These are phyloP conservation scores for Flaveria sonorensis DNA, from an alignment of 129 eudicot species.

Conservation along the genomic window DNA sequence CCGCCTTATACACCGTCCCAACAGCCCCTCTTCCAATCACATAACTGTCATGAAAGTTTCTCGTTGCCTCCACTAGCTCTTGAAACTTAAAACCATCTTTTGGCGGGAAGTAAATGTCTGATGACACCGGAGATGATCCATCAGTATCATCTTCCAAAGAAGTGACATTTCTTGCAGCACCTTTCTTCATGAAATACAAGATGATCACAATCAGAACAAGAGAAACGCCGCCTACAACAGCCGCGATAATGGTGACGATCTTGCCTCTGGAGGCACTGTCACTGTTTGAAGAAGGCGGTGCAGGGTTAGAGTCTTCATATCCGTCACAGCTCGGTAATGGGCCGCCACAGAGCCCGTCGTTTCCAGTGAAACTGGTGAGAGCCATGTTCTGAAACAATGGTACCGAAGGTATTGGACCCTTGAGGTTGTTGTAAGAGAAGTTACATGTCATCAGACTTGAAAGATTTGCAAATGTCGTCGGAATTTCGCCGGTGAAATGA, in stretches of 20 bases:
- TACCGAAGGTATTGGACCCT: conserved; percentile 71
- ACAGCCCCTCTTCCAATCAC: conserved; percentile 89
- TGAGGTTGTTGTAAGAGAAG: conserved; percentile 73
- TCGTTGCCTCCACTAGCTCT: conserved; percentile 79
- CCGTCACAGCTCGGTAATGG: conserved; percentile 60
- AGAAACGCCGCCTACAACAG: conserved; percentile 73
- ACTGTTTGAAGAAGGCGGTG: conserved; percentile 38
- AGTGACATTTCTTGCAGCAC: conserved; percentile 40
- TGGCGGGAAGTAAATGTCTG: conserved; percentile 88
- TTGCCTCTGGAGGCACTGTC: conserved; percentile 43
- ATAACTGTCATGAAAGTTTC: conserved; percentile 70
- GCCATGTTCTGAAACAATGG: conserved; percentile 75
- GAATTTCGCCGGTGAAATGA: conserved; percentile 76
- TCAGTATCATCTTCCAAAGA: conserved; percentile 46
- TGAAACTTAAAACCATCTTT: conserved; percentile 89
- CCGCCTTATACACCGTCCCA: conserved; percentile 96
- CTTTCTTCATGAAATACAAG: conserved; percentile 63
- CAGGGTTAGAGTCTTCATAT: conserved; percentile 23
- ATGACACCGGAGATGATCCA: conserved; percentile 45
- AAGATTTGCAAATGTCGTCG: conserved; percentile 70
- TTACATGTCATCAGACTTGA: conserved; percentile 80
- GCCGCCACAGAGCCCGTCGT: conserved; percentile 87
- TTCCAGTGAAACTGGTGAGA: conserved; percentile 67
- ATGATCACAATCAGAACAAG: conserved; percentile 67
- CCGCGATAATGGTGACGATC: conserved; percentile 57